Evolutionary conservation across 768 basidiomycete species (phyloP).

Genomic region (Boletus vinaceobasis): DNA sequence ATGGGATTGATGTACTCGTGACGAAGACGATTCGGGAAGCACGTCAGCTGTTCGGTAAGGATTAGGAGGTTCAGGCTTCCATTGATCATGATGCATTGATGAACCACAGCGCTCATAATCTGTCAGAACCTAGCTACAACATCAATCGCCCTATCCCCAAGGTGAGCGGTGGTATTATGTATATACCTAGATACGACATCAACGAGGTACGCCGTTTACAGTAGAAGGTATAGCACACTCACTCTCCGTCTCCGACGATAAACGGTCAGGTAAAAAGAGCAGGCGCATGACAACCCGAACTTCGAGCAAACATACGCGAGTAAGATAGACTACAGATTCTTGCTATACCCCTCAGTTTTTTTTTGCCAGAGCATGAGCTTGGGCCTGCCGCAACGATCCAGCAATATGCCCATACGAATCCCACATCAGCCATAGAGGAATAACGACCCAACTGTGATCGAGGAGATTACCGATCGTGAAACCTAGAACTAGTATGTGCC

Average conservation of each 20-base stretch:
- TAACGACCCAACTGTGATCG: constrained; percentile 65
- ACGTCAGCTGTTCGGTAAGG: no score
- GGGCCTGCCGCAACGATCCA: constrained; percentile 46
- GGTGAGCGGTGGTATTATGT: no score
- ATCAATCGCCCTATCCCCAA: neutral
- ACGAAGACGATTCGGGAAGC: no score
- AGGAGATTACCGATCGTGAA: neutral
- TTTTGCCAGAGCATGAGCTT: constrained; percentile 10
- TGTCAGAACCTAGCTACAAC: neutral
- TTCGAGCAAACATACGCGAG: neutral
- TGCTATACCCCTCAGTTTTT: neutral
- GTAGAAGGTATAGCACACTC: no score
- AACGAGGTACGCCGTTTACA: no score
- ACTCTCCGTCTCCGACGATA: no score
- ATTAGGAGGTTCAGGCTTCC: no score
- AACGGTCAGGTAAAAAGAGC: neutral
- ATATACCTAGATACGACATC: no score
- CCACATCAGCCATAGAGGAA: constrained; percentile 39
- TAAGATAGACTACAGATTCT: neutral
- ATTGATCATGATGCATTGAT: no score
- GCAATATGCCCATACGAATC: constrained; percentile 68
- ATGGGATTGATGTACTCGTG: no score
- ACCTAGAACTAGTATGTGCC: neutral
- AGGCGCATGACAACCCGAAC: neutral
- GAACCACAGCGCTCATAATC: no score